Evolutionary conservation across 495 filamentous ascomycete genomes (phyloP).

Genomic region (Annulohypoxylon stygium): DNA sequence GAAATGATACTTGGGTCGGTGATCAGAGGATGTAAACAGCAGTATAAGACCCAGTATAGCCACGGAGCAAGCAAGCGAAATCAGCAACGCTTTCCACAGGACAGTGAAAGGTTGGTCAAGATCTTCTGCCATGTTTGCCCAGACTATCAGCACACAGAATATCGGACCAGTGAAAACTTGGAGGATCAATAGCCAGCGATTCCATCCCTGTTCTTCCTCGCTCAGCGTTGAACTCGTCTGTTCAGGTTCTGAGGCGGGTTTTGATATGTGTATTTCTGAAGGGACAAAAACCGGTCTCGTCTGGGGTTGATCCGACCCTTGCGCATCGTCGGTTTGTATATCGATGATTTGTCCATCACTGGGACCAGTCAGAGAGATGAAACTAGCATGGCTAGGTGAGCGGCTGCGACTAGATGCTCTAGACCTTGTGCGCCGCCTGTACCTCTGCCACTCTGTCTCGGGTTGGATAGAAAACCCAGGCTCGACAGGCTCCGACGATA

Average conservation of each 20-base stretch:
- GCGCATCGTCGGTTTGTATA: neutral
- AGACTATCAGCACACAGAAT: constrained; percentile 81
- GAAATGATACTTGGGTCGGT: constrained; percentile 74
- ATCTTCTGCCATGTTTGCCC: constrained; percentile 74
- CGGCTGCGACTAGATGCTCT: constrained; percentile 48
- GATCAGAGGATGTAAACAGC: constrained; percentile 68
- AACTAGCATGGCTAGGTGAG: constrained; percentile 36
- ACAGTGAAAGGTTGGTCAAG: constrained; percentile 52
- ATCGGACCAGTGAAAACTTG: constrained; percentile 91
- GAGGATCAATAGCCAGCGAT: constrained; percentile 86
- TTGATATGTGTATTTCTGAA: constrained; percentile 36
- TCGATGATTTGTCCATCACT: neutral
- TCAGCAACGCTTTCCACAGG: constrained; percentile 74
- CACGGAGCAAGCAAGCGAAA: constrained; percentile 77
- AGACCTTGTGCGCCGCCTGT: constrained; percentile 60
- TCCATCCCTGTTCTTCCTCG: constrained; percentile 72
- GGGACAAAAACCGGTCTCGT: constrained; percentile 11
- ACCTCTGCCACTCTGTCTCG: constrained; percentile 67
- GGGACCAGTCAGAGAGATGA: constrained; percentile 29
- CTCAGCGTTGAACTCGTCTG: constrained; percentile 43
- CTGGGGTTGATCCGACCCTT: constrained; percentile 25
- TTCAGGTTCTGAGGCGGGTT: constrained; percentile 44
- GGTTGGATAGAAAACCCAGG: constrained; percentile 42
- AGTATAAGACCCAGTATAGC: constrained; percentile 72
- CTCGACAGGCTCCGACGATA: constrained; percentile 54